Conservation (phyloP, 192 early-diverging fungal species). For the Chytriomyces confervae region DNA sequence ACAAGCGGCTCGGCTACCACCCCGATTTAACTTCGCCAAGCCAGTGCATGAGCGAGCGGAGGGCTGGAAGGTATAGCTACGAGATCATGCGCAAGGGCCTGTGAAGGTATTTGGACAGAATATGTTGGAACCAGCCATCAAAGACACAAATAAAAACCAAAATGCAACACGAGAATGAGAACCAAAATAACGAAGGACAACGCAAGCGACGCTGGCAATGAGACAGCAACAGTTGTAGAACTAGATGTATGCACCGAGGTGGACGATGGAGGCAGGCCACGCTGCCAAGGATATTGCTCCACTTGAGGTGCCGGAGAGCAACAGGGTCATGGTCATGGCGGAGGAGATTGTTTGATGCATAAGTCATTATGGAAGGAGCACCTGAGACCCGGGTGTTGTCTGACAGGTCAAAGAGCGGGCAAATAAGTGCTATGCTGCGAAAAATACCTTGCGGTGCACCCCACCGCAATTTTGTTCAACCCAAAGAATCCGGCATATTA, state of each 20-base stretch:
- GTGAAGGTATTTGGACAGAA: background rate
- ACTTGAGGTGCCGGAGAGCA: slow-evolving; percentile 42
- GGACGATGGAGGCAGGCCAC: slow-evolving; percentile 4
- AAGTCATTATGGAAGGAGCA: background rate
- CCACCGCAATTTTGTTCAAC: slow-evolving; percentile 81
- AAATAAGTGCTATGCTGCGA: slow-evolving; percentile 71
- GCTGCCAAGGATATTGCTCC: slow-evolving; percentile 39
- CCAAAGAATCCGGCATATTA: slow-evolving; percentile 84
- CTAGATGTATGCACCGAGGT: no score
- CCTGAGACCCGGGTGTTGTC: background rate
- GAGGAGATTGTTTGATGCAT: slow-evolving; percentile 37
- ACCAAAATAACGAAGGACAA: no score
- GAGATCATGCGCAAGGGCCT: slow-evolving; percentile 69
- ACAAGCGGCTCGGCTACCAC: slow-evolving; percentile 61
- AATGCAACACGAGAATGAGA: no score
- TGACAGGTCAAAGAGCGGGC: slow-evolving; percentile 65
- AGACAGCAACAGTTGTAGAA: no score
- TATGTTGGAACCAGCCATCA: no score
- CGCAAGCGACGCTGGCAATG: no score
- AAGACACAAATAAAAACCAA: no score
- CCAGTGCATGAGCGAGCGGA: slow-evolving; percentile 52
- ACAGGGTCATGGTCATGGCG: slow-evolving; percentile 42
- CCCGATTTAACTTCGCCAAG: slow-evolving; percentile 72
- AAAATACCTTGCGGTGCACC: slow-evolving; percentile 86
- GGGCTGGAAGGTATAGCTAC: slow-evolving; percentile 66